Evolutionary conservation across 1,284 basidiomycete species (phyloP).

Genomic region (Lentinula novae-zelandiae): DNA sequence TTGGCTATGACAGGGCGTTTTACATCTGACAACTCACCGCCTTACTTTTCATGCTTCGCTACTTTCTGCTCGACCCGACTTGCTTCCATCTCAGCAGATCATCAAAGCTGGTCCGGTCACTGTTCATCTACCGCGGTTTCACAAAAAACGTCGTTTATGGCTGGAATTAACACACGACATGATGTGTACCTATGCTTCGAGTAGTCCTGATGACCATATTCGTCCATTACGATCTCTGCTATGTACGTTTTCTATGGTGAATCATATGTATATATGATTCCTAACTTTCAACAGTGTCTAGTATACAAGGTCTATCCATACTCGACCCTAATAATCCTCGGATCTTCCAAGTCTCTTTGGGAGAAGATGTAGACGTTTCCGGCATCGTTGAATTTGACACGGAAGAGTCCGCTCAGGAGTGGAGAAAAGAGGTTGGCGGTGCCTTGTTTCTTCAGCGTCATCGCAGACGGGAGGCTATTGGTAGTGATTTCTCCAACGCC

Average conservation of each 20-base stretch:
- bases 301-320: slow-evolving; percentile 38
- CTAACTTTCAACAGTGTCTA: slow-evolving; percentile 31
- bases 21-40: slow-evolving; percentile 65
- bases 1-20: slow-evolving; percentile 41
- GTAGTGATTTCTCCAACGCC: slow-evolving; percentile 26
- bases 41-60: slow-evolving; percentile 64
- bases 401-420: slow-evolving; percentile 54
- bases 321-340: slow-evolving; percentile 29
- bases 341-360: slow-evolving; percentile 37
- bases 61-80: slow-evolving; percentile 40
- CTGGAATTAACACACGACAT: slow-evolving; percentile 61
- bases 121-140: neutral
- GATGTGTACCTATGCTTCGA: slow-evolving; percentile 55
- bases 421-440: slow-evolving; percentile 53
- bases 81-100: slow-evolving; percentile 27
- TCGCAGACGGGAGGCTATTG: slow-evolving; percentile 33
- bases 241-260: slow-evolving; percentile 33
- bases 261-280: slow-evolving; percentile 17
- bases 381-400: slow-evolving; percentile 54
- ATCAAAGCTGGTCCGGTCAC: slow-evolving; percentile 53
- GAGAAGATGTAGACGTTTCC: slow-evolving; percentile 22
- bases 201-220: slow-evolving; percentile 51
- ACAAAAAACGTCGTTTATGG: slow-evolving; percentile 56
- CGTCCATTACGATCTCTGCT: slow-evolving; percentile 51
- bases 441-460: slow-evolving; percentile 45